Base-by-base conservation (phyloP, 2,329 filamentous ascomycete genomes). In the Colletotrichum tamarilloi region DNA sequence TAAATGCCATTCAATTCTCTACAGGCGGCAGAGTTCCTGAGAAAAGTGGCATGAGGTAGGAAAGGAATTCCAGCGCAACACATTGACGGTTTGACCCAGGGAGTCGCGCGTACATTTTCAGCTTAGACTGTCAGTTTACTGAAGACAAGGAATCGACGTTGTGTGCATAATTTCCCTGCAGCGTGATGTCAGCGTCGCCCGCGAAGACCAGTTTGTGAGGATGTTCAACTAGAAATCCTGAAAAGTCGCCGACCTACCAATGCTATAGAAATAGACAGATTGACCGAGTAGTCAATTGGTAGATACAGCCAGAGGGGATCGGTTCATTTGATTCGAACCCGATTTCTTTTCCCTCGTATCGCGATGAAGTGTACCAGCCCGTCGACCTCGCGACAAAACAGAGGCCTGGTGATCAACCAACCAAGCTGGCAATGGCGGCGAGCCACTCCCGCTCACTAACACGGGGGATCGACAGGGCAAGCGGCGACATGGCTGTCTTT, bases 381-480 rank as follows among this genome's bases (percentile, higher is more conserved):
- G 35, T 46, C 46, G 35, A 62, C 58, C 35, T 62, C 35, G 35
- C 35, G 24, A 62, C 35, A 42, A 59, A 14, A 62, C 14, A 16
- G 6, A 12, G 11, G 12, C 38, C 7, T 16, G 38, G 6, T 42
- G 16, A 42, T 42, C 19, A n/a, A 49, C 42, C 60, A 30, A 19
- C 42, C 38, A 16, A 42, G 22, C 14, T 28, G 26, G 28, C 49
- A 7, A 53, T 53, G 12, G 28, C 12, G 46, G 46, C 46, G 28
- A 55, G 62, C 58, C 58, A 46, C 35, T 62, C 58, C 35, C 35
- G 35, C 35, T 38, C 22, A 24, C 28, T 53, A 63, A 38, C 30
- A 19, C 22, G 9, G 62, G 46, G 46, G 62, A 64, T 55, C 62
- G 62, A 55, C 62, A 64, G 62, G 62, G 49, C 62, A 64, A 26